Base-by-base conservation (phyloP, 2,329 filamentous ascomycete species). In the Xylariaceae sp. region DNA sequence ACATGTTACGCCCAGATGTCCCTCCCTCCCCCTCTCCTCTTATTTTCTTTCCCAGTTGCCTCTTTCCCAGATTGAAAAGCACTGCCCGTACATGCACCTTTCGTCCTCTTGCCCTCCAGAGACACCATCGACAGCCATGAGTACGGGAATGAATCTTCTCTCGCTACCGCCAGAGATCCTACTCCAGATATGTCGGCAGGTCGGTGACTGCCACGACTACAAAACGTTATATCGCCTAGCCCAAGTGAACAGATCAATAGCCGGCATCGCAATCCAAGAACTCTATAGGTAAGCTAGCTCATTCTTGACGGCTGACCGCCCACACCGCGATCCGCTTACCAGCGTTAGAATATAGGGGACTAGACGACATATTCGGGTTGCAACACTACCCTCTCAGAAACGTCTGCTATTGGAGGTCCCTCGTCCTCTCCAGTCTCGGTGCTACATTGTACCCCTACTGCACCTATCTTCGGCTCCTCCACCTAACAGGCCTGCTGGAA, bases 391-490 rank as follows among this genome's bases (percentile, higher is more conserved):
- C n/a, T n/a, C n/a, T n/a, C n/a, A n/a, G n/a, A 55, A 57, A 43
- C 43, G 68, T 38, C 2, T 68, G 74, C 5, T 59, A 85, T 34
- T 88, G 83, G 83, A 73, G 74, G 35, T 80, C 80, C 2, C 75
- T 87, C 48, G 74, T 84, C 41, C 64, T 78, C 6, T 87, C 83
- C 7, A 78, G 78, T 41, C 61, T 81, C 30, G 74, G 71, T 16
- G 62, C 66, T 47, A 85, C 83, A 0, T 63, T 76, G 13, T 82
- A 78, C 46, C 81, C 82, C 0, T 88, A 88, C 55, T 83, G 76
- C 51, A 68, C 75, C 26, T 85, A 83, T 59, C 74, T 87, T 39
- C 76, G 73, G 40, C 67, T 70, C 17, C 65, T 88, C 26, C 76
- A 82, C 48, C 68, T 87, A 8, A 67, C 76, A 37, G 76, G 82